Base-by-base conservation (phyloP, 2,329 filamentous ascomycete species). In the Colletotrichum gigasporum region DNA sequence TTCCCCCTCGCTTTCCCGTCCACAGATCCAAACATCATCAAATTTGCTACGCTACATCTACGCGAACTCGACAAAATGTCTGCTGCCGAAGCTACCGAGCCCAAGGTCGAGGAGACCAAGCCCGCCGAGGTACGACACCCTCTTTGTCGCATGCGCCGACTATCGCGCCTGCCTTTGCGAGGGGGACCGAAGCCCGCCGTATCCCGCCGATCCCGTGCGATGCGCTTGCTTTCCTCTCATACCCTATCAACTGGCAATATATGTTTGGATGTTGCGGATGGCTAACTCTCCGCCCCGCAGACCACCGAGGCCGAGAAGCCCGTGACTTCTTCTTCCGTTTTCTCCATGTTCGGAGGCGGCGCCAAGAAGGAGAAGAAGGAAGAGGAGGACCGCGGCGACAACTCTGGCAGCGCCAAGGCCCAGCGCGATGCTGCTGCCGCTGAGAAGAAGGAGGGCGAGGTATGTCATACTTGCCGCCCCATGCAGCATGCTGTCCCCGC, bases 321-420 rank as follows among this genome's bases (percentile, higher is more conserved):
- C 61, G 81, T 86, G 58, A 87, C 83, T 67, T 83, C 84, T 16
- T 87, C 87, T 8, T 85, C 87, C 71, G 92, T 98, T 69, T 98
- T 98, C 85, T 95, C 93, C 80, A 98, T 99, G 96, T 99, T 99
- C 76, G 96, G 96, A 72, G 96, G 96, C 69, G 96, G 96, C 67
- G 92, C 92, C 66, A 97, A 97, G 89, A 98, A 97, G 85, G 93
- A 96, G 83, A 94, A 93, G 87, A 97, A 96, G 86, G 91, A 92
- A 64, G 83, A 91, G 30, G 92, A 92, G 75, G 93, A 92, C 71
- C 90, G 89, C 69, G 91, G 94, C 70, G 94, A 97, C 78, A 92
- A 90, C 77, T 96, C 93, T 70, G 94, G 94, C 73, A 94, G 92
- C 78, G 91, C 92, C 74, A 96, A 96, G 85, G 91, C 90, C 63